A percentile compares a stretch with the other conserved stretches of the same genome.
These are phyloP conservation scores for Candida schatavii DNA, from an alignment of 805 yeast species.

Conservation along the genomic window DNA sequence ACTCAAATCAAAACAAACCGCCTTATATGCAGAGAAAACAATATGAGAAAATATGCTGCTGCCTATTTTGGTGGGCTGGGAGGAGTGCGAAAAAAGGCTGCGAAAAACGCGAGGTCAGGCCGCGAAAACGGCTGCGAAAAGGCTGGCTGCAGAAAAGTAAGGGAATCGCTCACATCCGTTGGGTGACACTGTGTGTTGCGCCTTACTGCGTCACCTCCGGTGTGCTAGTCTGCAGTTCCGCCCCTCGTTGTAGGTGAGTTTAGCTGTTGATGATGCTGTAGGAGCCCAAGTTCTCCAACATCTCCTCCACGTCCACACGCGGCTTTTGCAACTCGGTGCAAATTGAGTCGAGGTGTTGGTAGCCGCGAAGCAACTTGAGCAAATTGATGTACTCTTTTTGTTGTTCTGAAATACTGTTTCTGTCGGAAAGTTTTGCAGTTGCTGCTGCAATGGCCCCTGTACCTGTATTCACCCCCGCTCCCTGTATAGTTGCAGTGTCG, in stretches of 20 bases:
- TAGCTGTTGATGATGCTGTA: conserved; percentile 34
- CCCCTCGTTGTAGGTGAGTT: neutral
- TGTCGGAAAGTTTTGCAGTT: conserved; percentile 11
- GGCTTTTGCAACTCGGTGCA: conserved; percentile 67
- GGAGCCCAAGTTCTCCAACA: conserved; percentile 37
- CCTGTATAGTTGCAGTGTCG: conserved; percentile 7
- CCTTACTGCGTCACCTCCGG: too few relatives aligned
- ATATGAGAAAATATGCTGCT: too few relatives aligned
- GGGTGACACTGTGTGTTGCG: too few relatives aligned
- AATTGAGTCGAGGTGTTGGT: conserved; percentile 60
- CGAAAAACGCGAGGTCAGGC: too few relatives aligned
- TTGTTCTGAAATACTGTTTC: conserved; percentile 7
- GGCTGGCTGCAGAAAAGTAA: neutral
- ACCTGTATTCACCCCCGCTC: conserved; percentile 7
- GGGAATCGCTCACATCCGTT: neutral
- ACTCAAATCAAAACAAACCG: too few relatives aligned
- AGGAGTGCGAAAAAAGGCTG: too few relatives aligned
- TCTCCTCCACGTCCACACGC: conserved; percentile 50
- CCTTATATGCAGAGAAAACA: conserved; percentile 3
- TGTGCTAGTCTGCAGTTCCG: too few relatives aligned
- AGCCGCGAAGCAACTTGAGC: conserved; percentile 46
- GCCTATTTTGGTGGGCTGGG: too few relatives aligned
- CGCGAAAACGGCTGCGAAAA: too few relatives aligned
- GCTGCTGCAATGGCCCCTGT: conserved; percentile 7
- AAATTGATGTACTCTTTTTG: conserved; percentile 33